These are phyloP conservation scores for Didymellaceae sp. DNA, from an alignment of 2,329 filamentous ascomycete species.

Conservation along the genomic window DNA sequence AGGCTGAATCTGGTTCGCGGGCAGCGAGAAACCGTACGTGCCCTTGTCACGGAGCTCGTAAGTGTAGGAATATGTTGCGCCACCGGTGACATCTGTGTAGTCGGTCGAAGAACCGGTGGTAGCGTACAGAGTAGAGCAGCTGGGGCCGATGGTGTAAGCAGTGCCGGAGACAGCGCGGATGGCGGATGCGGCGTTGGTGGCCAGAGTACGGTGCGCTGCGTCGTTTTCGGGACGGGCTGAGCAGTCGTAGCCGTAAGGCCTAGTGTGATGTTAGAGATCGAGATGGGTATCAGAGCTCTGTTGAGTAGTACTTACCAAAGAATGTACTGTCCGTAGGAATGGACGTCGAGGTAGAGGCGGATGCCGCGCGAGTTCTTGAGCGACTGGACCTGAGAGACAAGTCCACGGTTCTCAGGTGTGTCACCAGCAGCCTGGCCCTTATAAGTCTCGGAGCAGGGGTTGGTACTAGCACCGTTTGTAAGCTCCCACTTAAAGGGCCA, in stretches of 20 bases:
- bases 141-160: conserved; percentile 53
- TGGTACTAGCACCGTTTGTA: conserved; percentile 44
- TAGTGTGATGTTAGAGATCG: conserved; percentile 47
- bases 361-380: conserved; percentile 57
- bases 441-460: conserved; percentile 48
- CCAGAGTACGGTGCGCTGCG: conserved; percentile 58
- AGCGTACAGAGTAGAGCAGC: conserved; percentile 67
- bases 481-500: conserved; percentile 49
- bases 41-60: conserved; percentile 59
- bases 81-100: conserved; percentile 52
- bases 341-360: conserved; percentile 68
- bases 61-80: conserved; percentile 55
- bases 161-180: conserved; percentile 62
- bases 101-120: conserved; percentile 56
- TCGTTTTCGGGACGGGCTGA: conserved; percentile 55
- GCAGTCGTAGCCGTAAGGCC: conserved; percentile 67
- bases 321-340: conserved; percentile 43
- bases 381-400: conserved; percentile 52
- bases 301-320: conserved; percentile 27
- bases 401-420: conserved; percentile 42
- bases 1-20: conserved; percentile 57
- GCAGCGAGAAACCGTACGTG: conserved; percentile 56
- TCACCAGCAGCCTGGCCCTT: conserved; percentile 44
- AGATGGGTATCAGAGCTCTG: neutral
- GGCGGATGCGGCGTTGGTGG: conserved; percentile 56